Evolutionary conservation across 1,284 basidiomycete species (phyloP).

Genomic region (Ustanciosporium gigantosporum): DNA sequence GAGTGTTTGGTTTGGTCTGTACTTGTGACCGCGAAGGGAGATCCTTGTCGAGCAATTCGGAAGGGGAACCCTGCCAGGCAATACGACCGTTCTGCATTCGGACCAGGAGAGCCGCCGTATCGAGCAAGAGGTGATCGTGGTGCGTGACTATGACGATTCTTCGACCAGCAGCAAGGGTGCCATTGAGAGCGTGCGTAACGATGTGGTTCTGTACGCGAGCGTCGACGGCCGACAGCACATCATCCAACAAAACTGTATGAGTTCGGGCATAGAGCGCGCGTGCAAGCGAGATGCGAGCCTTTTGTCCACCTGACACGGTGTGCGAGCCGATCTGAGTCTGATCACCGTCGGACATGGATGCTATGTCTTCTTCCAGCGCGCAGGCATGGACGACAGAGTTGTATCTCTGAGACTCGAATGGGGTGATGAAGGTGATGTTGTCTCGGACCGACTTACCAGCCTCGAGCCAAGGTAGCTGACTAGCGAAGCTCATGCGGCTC

Average conservation of each 20-base stretch:
- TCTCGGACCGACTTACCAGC: slow-evolving; percentile 42
- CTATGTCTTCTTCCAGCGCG: slow-evolving; percentile 48
- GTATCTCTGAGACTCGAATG: slow-evolving; percentile 43
- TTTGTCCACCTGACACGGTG: slow-evolving; percentile 55
- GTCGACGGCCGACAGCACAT: slow-evolving; percentile 66
- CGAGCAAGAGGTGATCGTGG: slow-evolving; percentile 39
- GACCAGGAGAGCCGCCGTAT: slow-evolving; percentile 31
- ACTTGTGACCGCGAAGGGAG: not conserved
- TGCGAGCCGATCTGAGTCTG: slow-evolving; percentile 49
- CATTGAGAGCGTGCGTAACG: slow-evolving; percentile 32
- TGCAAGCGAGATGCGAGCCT: slow-evolving; percentile 51
- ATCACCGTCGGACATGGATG: slow-evolving; percentile 52
- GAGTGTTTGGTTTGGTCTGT: too few relatives aligned
- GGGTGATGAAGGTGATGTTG: slow-evolving; percentile 50
- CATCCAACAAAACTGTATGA: slow-evolving; percentile 52
- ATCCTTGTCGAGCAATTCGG: slow-evolving; percentile 7
- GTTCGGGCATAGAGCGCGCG: slow-evolving; percentile 52
- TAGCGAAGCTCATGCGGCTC: slow-evolving; percentile 44
- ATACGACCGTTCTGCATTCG: slow-evolving; percentile 41
- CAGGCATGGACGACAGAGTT: slow-evolving; percentile 45
- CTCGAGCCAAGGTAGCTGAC: slow-evolving; percentile 37
- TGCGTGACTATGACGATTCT: slow-evolving; percentile 78
- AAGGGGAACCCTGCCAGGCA: slow-evolving; percentile 14
- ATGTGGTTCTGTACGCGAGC: slow-evolving; percentile 67
- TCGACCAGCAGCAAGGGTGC: slow-evolving; percentile 62